phyloP scores from a whole-genome alignment of 2,329 filamentous ascomycete species.

The Gnomoniopsis smithogilvyi region DNA sequence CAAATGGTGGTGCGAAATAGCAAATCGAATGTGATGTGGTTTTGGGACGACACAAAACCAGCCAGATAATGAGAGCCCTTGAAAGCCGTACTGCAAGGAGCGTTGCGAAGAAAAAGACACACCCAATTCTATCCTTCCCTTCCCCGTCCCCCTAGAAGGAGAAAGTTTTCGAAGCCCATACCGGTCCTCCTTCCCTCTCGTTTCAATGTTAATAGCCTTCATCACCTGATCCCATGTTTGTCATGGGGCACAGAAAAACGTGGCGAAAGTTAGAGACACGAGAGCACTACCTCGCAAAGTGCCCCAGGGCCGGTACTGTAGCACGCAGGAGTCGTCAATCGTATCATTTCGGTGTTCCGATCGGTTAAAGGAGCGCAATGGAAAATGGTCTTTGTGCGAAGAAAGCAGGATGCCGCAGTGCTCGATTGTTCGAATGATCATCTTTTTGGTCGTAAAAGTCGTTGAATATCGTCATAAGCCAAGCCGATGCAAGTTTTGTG shows the following conservation, averaged over 20 bases:
- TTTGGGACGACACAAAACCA: neutral
- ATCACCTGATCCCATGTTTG: neutral
- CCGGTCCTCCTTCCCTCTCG: neutral
- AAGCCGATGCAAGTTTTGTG: constrained; percentile 5
- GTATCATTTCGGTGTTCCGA: neutral
- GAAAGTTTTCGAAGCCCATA: neutral
- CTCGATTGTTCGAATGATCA: constrained; percentile 18
- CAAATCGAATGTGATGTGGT: neutral
- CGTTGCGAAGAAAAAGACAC: neutral
- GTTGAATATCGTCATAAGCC: constrained; percentile 10
- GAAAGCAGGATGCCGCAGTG: constrained; percentile 1
- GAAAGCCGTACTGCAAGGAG: neutral
- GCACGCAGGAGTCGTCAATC: constrained; percentile 1
- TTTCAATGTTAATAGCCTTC: neutral
- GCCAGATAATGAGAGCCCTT: neutral
- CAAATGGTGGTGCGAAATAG: neutral
- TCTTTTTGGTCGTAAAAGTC: constrained; percentile 13
- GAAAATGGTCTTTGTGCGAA: neutral
- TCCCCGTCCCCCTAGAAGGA: neutral
- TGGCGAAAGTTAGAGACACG: neutral
- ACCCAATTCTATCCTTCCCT: constrained; percentile 2
- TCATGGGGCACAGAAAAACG: neutral
- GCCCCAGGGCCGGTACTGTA: neutral
- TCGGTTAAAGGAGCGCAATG: neutral
- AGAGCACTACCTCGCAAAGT: neutral